Evolutionary conservation across 176 grass and related monocot genomes (phyloP).

Genomic region (Guadua angustifolia): DNA sequence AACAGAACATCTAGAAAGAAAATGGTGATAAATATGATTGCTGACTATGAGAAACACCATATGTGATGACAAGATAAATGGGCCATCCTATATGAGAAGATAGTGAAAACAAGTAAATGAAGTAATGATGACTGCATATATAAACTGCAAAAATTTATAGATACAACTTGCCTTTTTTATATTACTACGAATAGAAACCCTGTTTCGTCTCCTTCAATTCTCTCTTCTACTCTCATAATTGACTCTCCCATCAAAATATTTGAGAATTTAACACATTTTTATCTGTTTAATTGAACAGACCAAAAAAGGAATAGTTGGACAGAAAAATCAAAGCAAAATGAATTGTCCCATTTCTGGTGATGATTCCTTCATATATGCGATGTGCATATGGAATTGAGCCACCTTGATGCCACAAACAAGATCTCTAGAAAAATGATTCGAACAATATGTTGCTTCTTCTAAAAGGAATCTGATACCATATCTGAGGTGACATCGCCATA

Average conservation of each 20-base stretch:
- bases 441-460: conserved; percentile 26
- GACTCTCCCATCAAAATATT: conserved; percentile 12
- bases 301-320: not conserved
- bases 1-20: conserved; percentile 13
- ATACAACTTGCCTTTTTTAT: not conserved
- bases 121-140: not conserved
- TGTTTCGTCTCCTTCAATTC: not conserved
- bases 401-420: conserved; percentile 3
- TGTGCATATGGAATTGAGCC: conserved; percentile 2
- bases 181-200: conserved; percentile 13
- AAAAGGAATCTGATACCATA: conserved; percentile 36
- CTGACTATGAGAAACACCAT: not conserved
- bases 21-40: not conserved
- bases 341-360: not conserved
- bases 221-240: not conserved
- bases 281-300: conserved; percentile 13
- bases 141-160: not conserved
- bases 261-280: not conserved
- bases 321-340: not conserved
- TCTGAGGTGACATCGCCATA: conserved; percentile 26
- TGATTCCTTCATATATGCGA: not conserved
- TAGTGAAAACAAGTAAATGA: conserved; percentile 3
- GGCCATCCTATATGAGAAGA: conserved; percentile 12
- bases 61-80: conserved; percentile 14
- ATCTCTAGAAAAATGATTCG: conserved; percentile 8